Evolutionary conservation across 768 basidiomycete genomes (phyloP).

Genomic region (Phlegmacium glaucopus): DNA sequence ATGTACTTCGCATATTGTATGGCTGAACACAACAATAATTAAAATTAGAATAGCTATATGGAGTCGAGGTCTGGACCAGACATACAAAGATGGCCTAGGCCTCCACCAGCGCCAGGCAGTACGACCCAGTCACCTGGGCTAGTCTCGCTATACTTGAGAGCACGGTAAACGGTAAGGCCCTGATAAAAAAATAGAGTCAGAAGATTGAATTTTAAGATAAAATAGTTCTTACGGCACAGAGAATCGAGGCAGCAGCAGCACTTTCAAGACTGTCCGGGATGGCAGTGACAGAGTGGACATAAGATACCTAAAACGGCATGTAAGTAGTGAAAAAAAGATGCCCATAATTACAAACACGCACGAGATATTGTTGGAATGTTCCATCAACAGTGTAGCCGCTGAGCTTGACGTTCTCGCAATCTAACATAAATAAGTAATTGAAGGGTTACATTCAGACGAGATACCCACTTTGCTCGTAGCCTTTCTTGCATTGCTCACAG

Average conservation of each 20-base stretch:
- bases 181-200: conserved; percentile 16
- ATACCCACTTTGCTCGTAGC: conserved; percentile 68
- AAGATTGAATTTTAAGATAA: background rate
- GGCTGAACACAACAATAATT: conserved; percentile 33
- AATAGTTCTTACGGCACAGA: conserved; percentile 61
- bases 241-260: conserved; percentile 67
- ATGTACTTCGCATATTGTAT: conserved; percentile 78
- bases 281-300: conserved; percentile 68
- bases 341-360: conserved; percentile 20
- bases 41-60: background rate
- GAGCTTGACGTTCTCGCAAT: conserved; percentile 52
- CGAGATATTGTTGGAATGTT: conserved; percentile 70
- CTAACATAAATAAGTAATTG: background rate
- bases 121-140: conserved; percentile 73
- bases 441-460: background rate
- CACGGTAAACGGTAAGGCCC: conserved; percentile 86
- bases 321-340: background rate
- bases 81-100: conserved; percentile 76
- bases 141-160: conserved; percentile 68
- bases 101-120: conserved; percentile 76
- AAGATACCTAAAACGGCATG: conserved; percentile 47
- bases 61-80: background rate
- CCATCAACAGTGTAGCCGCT: conserved; percentile 78
- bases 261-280: conserved; percentile 71
- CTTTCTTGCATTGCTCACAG: conserved; percentile 75